Percentiles rank a stretch among this genome's conserved stretches.
These are phyloP conservation scores for Sclerotinia glacialis DNA, from an alignment of 2,329 filamentous ascomycete genomes.

Conservation along the genomic window DNA sequence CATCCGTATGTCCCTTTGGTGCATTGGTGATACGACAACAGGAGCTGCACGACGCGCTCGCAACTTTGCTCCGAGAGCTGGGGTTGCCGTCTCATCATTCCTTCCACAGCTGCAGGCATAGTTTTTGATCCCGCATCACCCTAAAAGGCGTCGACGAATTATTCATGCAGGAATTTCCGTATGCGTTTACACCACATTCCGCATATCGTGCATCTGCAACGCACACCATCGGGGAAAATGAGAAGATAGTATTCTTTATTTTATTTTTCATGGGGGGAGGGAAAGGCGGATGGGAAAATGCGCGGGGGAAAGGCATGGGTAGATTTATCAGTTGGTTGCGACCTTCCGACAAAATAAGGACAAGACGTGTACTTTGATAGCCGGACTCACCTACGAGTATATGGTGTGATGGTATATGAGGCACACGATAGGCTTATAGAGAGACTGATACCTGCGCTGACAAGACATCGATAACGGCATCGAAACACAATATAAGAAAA, in stretches of 20 bases:
- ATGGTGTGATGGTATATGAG: neutral
- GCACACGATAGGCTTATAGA: slow-evolving; percentile 4
- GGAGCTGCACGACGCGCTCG: slow-evolving; percentile 18
- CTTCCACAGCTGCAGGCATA: slow-evolving; percentile 10
- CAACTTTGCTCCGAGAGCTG: slow-evolving; percentile 21
- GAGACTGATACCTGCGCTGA: slow-evolving; percentile 3
- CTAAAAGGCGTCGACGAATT: neutral
- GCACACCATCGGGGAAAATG: slow-evolving; percentile 18
- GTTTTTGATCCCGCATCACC: neutral
- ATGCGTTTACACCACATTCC: slow-evolving; percentile 1
- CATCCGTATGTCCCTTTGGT: neutral
- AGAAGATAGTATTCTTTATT: slow-evolving; percentile 5
- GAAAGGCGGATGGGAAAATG: neutral
- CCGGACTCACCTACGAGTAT: neutral
- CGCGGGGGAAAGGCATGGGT: neutral
- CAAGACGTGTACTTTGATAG: neutral
- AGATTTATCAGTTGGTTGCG: neutral
- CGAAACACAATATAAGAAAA: neutral
- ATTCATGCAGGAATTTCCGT: slow-evolving; percentile 14
- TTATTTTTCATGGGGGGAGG: neutral
- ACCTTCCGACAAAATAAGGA: neutral
- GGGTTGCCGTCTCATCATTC: slow-evolving; percentile 14
- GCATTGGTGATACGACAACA: slow-evolving; percentile 20
- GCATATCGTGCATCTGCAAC: slow-evolving; percentile 17
- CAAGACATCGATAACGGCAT: slow-evolving; percentile 3